A percentile compares a stretch with the other conserved stretches of the same genome.
These are phyloP conservation scores for Mycogone perniciosa DNA, from an alignment of 2,329 filamentous ascomycete species.

Conservation along the genomic window DNA sequence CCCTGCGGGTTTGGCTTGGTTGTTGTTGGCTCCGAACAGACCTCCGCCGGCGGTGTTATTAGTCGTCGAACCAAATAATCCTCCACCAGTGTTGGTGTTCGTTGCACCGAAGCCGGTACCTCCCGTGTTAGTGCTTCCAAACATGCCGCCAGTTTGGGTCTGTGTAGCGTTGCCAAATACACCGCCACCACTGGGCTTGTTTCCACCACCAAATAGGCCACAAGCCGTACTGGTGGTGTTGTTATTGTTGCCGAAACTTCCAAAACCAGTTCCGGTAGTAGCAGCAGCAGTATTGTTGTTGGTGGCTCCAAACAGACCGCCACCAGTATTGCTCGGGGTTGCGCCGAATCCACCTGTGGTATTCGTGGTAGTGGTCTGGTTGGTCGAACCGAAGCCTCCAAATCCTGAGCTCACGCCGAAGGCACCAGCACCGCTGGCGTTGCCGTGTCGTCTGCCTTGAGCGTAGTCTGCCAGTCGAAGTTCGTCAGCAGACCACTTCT, in stretches of 20 bases:
- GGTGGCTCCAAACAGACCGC: constrained; percentile 32
- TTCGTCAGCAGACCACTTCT: constrained; percentile 86
- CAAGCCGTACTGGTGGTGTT: constrained; percentile 21
- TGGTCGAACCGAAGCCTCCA: constrained; percentile 42
- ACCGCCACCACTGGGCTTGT: constrained; percentile 23
- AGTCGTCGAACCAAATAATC: constrained; percentile 26
- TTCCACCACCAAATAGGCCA: constrained; percentile 21
- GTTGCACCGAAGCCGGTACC: constrained; percentile 34
- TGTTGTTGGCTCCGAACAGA: constrained; percentile 36
- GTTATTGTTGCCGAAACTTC: constrained; percentile 35
- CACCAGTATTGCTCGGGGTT: constrained; percentile 15
- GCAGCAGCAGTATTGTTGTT: constrained; percentile 23
- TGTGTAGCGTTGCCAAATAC: constrained; percentile 32
- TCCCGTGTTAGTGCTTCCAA: constrained; percentile 27
- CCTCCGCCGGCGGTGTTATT: constrained; percentile 27
- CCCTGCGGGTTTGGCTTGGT: constrained; percentile 29
- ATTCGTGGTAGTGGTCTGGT: constrained; percentile 26
- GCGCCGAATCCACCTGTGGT: constrained; percentile 21
- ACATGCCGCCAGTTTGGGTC: constrained; percentile 31
- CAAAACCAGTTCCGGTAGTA: constrained; percentile 18
- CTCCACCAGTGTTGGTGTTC: constrained; percentile 20
- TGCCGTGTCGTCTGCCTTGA: constrained; percentile 78
- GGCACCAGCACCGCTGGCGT: constrained; percentile 73
- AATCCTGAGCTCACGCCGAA: constrained; percentile 61
- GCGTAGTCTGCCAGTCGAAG: constrained; percentile 80